These are phyloP conservation scores for Cylindricascospora bacillispora DNA, from an alignment of 1,139 yeast species.

Conservation along the genomic window DNA sequence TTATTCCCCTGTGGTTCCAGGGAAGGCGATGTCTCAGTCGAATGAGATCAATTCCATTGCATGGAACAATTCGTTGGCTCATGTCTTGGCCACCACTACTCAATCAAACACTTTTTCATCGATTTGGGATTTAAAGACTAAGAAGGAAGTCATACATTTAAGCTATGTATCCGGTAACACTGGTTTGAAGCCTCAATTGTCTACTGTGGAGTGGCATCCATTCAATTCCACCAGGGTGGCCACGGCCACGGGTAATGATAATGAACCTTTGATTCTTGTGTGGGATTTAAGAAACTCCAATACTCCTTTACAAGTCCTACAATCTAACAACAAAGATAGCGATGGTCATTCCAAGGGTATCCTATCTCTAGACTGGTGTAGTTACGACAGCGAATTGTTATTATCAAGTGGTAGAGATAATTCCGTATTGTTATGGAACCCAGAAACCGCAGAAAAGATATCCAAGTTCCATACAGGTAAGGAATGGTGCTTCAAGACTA, in stretches of 20 bases:
- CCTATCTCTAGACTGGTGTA: constrained; percentile 87
- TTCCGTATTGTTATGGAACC: constrained; percentile 83
- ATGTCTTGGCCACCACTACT: constrained; percentile 86
- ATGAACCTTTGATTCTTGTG: constrained; percentile 65
- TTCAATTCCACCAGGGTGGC: constrained; percentile 68
- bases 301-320: constrained; percentile 64
- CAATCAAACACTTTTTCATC: constrained; percentile 62
- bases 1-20: constrained; percentile 55
- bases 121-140: constrained; percentile 85
- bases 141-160: constrained; percentile 79
- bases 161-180: constrained; percentile 42
- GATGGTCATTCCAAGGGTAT: constrained; percentile 81
- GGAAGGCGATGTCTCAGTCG: constrained; percentile 66
- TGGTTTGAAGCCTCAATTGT: constrained; percentile 42
- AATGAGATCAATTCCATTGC: constrained; percentile 75
- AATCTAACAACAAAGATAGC: constrained; percentile 3
- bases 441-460: constrained; percentile 48
- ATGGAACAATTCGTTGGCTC: constrained; percentile 80
- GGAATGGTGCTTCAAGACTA: constrained; percentile 85
- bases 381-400: constrained; percentile 63
- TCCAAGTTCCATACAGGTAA: constrained; percentile 88
- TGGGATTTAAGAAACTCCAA: constrained; percentile 95
- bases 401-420: constrained; percentile 90
- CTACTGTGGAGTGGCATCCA: constrained; percentile 83
- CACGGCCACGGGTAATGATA: constrained; percentile 78